Percentiles rank a stretch among this genome's conserved stretches.
Evolutionary conservation across 306 rosid species (phyloP).

Genomic region (Crotalaria pallida): DNA sequence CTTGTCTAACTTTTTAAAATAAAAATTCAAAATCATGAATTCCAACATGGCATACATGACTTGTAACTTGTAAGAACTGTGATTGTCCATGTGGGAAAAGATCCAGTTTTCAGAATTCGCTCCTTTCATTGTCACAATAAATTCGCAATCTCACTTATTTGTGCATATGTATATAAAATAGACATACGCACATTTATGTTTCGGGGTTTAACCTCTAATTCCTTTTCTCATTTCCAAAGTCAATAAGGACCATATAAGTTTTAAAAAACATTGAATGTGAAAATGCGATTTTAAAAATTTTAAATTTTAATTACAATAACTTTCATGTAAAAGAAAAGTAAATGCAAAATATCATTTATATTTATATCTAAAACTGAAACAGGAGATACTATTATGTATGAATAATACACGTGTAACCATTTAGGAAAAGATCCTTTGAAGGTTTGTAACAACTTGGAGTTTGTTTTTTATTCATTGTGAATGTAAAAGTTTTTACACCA

Average conservation of each 20-base stretch:
- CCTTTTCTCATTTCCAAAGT: neutral
- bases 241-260: neutral
- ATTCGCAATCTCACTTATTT: neutral
- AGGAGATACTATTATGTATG: neutral
- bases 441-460: neutral
- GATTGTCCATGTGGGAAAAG: neutral
- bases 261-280: neutral
- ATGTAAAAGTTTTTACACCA: neutral
- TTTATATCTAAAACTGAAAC: neutral
- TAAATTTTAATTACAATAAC: neutral
- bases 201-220: neutral
- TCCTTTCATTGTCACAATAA: conserved; percentile 4
- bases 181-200: neutral
- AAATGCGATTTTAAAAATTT: neutral
- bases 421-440: neutral
- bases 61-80: neutral
- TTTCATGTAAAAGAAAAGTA: neutral
- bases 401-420: neutral
- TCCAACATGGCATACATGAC: neutral
- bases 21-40: neutral
- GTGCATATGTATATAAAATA: neutral
- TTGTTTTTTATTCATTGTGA: neutral
- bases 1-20: neutral
- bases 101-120: neutral
- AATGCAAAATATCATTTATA: neutral